Evolutionary conservation across 108 stramenopile species (phyloP).

Genomic region (Aureococcus anophagefferens): DNA sequence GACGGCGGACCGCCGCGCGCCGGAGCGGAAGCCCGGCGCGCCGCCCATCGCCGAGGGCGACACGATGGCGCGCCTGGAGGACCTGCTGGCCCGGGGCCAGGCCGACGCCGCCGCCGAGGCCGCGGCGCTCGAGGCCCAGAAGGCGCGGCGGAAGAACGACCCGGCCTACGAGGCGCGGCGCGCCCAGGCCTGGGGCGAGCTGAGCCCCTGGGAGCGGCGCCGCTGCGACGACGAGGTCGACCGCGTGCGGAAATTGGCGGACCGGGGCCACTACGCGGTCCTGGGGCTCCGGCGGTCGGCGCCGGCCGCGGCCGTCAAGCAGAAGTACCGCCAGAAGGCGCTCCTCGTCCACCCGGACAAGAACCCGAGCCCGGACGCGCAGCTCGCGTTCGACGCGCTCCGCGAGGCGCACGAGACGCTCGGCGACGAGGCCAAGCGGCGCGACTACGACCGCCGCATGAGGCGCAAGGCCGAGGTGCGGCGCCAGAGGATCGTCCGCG

Average conservation of each 20-base stretch:
- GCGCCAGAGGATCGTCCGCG: neutral
- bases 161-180: too few species aligned
- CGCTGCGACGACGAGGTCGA: neutral
- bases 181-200: neutral
- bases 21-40: too few species aligned
- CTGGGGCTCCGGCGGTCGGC: neutral
- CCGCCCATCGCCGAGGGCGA: too few species aligned
- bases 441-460: neutral
- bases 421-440: neutral
- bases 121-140: too few species aligned
- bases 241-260: neutral
- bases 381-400: neutral
- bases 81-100: too few species aligned
- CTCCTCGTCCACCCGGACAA: neutral
- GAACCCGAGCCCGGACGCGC: neutral
- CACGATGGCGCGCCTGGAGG: too few species aligned
- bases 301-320: neutral
- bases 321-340: neutral
- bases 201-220: neutral
- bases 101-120: too few species aligned
- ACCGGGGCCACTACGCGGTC: neutral
- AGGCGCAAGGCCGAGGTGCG: neutral
- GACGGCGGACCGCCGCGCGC: too few species aligned
- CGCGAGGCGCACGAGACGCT: neutral
- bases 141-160: too few species aligned